Conservation (phyloP, 441 rosid species). For the Metrosideros polymorpha region DNA sequence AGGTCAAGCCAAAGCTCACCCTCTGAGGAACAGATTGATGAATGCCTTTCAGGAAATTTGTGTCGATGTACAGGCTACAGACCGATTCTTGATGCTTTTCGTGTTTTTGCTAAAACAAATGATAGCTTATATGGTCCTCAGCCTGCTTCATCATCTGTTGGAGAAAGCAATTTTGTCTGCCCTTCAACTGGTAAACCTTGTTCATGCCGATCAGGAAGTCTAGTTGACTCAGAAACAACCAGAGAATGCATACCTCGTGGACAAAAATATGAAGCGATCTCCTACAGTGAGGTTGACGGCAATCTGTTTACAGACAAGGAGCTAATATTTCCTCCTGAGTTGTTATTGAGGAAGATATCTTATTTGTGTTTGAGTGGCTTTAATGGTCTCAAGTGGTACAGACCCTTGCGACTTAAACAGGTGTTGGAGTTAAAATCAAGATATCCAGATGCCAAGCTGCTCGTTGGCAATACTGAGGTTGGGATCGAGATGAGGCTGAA, state of each 20-base stretch:
- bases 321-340: constrained; percentile 83
- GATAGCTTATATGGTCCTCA: constrained; percentile 45
- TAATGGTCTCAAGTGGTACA: constrained; percentile 75
- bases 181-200: constrained; percentile 85
- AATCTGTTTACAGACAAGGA: constrained; percentile 63
- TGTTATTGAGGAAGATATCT: constrained; percentile 48
- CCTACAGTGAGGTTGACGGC: constrained; percentile 75
- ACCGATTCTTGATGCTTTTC: constrained; percentile 87
- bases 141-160: constrained; percentile 27
- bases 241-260: constrained; percentile 12
- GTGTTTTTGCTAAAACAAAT: constrained; percentile 73
- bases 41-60: constrained; percentile 83
- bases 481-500: constrained; percentile 93
- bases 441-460: constrained; percentile 60
- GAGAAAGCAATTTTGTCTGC: constrained; percentile 49
- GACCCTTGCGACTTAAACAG: constrained; percentile 54
- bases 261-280: constrained; percentile 28
- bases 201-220: constrained; percentile 48
- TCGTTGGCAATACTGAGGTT: constrained; percentile 83
- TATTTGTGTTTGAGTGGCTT: constrained; percentile 57
- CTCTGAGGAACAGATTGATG: constrained; percentile 81
- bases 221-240: constrained; percentile 6
- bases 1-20: constrained; percentile 64
- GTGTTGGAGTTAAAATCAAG: constrained; percentile 55
- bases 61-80: constrained; percentile 96